phyloP scores from a whole-genome alignment of 306 rosid species.

The Nissolia schottii region DNA sequence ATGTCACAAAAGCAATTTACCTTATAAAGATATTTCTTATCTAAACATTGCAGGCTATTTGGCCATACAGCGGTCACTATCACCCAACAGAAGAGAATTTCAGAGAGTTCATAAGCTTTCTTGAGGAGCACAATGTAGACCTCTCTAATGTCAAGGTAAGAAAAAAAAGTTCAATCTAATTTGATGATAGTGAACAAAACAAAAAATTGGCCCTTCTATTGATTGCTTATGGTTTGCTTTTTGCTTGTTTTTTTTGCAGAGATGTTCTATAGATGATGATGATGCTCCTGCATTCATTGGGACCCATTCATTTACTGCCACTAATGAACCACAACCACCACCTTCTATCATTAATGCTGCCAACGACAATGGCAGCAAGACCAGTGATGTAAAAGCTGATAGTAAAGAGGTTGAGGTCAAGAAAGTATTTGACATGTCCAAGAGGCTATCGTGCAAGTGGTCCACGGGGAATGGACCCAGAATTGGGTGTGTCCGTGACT shows the following conservation, averaged over 20 bases:
- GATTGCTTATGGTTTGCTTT: neutral
- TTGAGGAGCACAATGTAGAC: constrained; percentile 66
- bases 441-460: constrained; percentile 80
- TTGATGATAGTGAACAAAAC: neutral
- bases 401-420: constrained; percentile 27
- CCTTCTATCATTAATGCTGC: neutral
- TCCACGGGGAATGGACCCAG: constrained; percentile 77
- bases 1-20: constrained; percentile 1
- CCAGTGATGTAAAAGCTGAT: neutral
- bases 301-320: constrained; percentile 23
- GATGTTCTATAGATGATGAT: constrained; percentile 80
- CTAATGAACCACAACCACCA: constrained; percentile 24
- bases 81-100: constrained; percentile 97
- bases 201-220: neutral
- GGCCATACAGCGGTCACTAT: constrained; percentile 99
- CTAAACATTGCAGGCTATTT: constrained; percentile 64
- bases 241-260: constrained; percentile 34
- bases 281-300: constrained; percentile 47
- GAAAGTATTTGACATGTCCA: constrained; percentile 38
- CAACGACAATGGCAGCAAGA: neutral
- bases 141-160: constrained; percentile 90
- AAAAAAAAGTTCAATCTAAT: neutral
- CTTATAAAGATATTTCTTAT: neutral
- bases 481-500: constrained; percentile 94
- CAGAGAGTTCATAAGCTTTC: constrained; percentile 76